Evolutionary conservation across 2,329 filamentous ascomycete genomes (phyloP), one percentile per base, ranked within the genome.

Genomic region (Ophiostoma fasciatum): DNA sequence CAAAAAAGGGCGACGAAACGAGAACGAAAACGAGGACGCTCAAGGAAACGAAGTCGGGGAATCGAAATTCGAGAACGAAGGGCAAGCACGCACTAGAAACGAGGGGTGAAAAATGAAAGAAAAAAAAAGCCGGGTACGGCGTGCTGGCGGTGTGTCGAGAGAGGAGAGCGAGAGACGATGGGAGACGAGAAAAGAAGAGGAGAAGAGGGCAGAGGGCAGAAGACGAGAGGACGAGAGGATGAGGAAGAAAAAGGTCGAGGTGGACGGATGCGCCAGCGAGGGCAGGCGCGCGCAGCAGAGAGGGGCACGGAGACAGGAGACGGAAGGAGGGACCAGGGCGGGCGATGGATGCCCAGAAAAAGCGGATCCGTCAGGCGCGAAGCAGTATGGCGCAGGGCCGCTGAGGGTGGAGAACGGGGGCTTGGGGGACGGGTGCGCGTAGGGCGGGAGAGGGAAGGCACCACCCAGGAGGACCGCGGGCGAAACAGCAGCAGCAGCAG

Each of bases 351-450:
- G n/a, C n/a, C n/a, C n/a, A n/a, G 27, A 31, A 20, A 37, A 20
- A 27, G 26, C 33, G 14, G 39, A 26, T 23, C 21, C 19, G n/a
- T 14, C 22, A 29, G 37, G 21, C 38, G 34, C 11, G 32, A 41
- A 37, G 21, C 28, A 28, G 37, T 26, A 19, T 40, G 31, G 40
- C 42, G 42, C 42, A 40, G 40, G 36, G 40, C 42, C 39, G 31
- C 39, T 27, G 37, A 37, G 35, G 36, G 28, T 13, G 39, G 20
- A 20, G 28, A 21, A 23, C 25, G 25, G 20, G n/a, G n/a, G n/a
- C n/a, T n/a, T 28, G 17, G 33, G 32, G 38, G 14, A 25, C 19
- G 27, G 6, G n/a, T 7, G 27, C 27, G 7, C 13, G 27, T 4
- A 28, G 27, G 27, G 11, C 8, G 9, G 27, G 27, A 28, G 9